Base-by-base conservation (phyloP, 2,329 filamentous ascomycete species). In the Beauveria caledonica region DNA sequence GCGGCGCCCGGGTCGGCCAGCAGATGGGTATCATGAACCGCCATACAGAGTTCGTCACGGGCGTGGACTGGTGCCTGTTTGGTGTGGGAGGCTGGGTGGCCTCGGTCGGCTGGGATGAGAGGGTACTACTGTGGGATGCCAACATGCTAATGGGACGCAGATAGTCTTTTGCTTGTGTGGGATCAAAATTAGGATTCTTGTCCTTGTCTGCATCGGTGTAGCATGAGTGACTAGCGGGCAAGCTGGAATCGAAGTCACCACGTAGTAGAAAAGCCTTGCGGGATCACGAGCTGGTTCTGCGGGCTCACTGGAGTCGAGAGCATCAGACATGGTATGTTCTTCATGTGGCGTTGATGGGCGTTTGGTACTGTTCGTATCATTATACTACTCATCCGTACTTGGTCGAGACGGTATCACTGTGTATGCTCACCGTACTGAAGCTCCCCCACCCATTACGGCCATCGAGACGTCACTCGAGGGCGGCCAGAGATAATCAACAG, bases 1-100 rank as follows among this genome's bases (percentile, higher is more conserved):
- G 64, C 67, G 70, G 74, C 0, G 72, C 77, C 1, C 72, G 78
- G 9, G 76, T 85, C 45, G 90, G 89, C 1, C 77, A 81, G 25
- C 87, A 96, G 73, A 76, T 96, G 67, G 92, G 92, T 3, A 76
- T 91, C 44, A 97, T 99, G 92, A 92, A 90, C 61, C 78, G 86
- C 19, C 94, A 99, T 73, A 97, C 93, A 0, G 94, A 99, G 76
- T 99, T 99, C 68, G 92, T 89, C 10, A 96, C 92, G 3, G 94
- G 94, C 8, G 89, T 97, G 0, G 94, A 99, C 72, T 99, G 95
- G 94, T 99, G 94, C 75, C 74, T 99, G 49, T 99, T 99, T 73
- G 94, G 94, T 5, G 88, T 86, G 25, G 92, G 96, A 64, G 94
- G 94, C 5, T 99, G 94, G 94, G 92, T 92, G 66, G 92, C 94